These are phyloP conservation scores for Helenozyma baotianmanensis DNA, from an alignment of 805 yeast species.

Conservation along the genomic window DNA sequence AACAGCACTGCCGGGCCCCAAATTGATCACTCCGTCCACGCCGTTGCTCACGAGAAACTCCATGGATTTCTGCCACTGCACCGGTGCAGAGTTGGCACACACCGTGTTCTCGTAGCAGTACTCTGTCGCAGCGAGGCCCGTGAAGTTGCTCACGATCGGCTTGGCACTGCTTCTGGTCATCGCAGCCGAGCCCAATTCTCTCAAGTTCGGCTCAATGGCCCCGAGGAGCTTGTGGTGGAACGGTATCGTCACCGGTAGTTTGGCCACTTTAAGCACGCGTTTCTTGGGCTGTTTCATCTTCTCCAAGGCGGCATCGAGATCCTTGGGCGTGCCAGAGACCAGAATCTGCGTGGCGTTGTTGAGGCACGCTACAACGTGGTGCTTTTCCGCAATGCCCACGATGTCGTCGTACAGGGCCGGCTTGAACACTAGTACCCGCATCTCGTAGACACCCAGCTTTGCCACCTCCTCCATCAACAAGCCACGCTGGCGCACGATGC, in stretches of 20 bases:
- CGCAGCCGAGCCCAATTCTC: slow-evolving; percentile 11
- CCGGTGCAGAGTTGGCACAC: slow-evolving; percentile 40
- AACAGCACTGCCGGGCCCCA: slow-evolving; percentile 40
- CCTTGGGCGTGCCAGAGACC: slow-evolving; percentile 36
- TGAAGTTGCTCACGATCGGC: slow-evolving; percentile 38
- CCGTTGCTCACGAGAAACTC: slow-evolving; percentile 15
- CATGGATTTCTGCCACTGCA: slow-evolving; percentile 37
- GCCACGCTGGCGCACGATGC: slow-evolving; percentile 15
- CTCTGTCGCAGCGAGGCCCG: slow-evolving; percentile 22
- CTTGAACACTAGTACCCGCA: slow-evolving; percentile 32
- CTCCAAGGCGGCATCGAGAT: slow-evolving; percentile 20
- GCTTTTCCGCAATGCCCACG: slow-evolving; percentile 13
- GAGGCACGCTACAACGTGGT: slow-evolving; percentile 41
- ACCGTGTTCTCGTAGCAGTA: slow-evolving; percentile 30
- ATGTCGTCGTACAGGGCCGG: slow-evolving; percentile 20
- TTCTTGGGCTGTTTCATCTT: slow-evolving; percentile 11
- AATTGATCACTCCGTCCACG: slow-evolving; percentile 20
- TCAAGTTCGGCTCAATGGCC: slow-evolving; percentile 33
- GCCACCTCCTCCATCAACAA: slow-evolving; percentile 9
- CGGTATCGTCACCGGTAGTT: slow-evolving; percentile 45
- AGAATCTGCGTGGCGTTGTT: slow-evolving; percentile 42
- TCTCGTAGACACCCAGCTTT: slow-evolving; percentile 15
- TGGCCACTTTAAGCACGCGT: slow-evolving; percentile 21
- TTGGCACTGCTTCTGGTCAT: slow-evolving; percentile 2
- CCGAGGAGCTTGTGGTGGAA: slow-evolving; percentile 43